Conservation (phyloP, 192 early-diverging fungal species). For the Coemansia sp. region DNA sequence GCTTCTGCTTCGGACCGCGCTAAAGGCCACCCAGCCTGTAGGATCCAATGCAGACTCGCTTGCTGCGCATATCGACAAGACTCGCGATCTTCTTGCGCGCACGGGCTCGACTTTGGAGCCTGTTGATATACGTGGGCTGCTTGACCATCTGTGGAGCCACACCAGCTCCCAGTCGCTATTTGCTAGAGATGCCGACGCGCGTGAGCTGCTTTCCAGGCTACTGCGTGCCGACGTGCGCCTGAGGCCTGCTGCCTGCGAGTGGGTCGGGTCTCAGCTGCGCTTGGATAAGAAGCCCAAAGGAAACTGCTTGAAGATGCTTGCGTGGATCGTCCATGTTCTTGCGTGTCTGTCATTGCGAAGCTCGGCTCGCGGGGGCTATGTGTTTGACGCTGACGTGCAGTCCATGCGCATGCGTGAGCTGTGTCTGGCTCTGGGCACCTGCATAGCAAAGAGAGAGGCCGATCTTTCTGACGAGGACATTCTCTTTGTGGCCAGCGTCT, state of each 20-base stretch:
- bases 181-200: neutral
- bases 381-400: neutral
- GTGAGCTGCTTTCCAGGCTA: constrained; percentile 19
- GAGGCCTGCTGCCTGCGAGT: constrained; percentile 9
- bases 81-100: neutral
- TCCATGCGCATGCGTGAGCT: neutral
- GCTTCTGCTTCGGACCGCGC: no score
- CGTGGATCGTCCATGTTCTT: constrained; percentile 8
- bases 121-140: neutral
- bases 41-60: no score
- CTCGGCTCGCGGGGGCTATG: neutral
- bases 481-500: neutral
- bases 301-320: neutral
- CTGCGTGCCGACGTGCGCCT: constrained; percentile 11
- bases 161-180: no score
- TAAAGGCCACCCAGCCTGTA: no score
- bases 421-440: neutral
- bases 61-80: constrained; percentile 1
- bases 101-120: neutral
- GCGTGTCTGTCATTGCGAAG: no score
- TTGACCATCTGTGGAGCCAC: no score
- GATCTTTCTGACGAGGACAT: neutral
- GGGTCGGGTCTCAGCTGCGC: constrained; percentile 3
- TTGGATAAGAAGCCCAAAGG: neutral
- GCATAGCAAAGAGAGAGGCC: neutral